phyloP scores from a whole-genome alignment of 768 basidiomycete species.

The Termitomyces sp. region DNA sequence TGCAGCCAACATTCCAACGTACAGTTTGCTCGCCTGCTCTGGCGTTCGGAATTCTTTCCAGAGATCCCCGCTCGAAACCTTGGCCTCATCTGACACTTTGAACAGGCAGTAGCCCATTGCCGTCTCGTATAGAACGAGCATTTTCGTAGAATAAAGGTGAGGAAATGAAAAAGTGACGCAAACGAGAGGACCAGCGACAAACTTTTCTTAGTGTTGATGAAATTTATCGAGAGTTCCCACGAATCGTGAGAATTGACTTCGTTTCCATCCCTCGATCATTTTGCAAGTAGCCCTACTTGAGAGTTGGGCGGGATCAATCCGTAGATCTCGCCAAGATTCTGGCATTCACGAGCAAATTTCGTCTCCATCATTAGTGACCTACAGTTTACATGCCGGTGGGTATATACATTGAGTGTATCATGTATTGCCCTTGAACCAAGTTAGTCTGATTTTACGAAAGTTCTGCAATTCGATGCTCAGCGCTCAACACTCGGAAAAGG shows the following conservation, averaged over 20 bases:
- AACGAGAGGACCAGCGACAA: neutral
- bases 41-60: conserved; percentile 93
- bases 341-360: too few relatives aligned
- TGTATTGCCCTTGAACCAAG: too few relatives aligned
- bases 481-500: too few relatives aligned
- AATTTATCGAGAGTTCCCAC: conserved; percentile 26
- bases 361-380: too few relatives aligned
- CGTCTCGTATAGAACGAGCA: conserved; percentile 97
- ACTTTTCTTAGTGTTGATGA: conserved; percentile 10
- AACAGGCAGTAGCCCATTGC: conserved; percentile 97
- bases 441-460: too few relatives aligned
- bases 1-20: conserved; percentile 27
- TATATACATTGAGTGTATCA: too few relatives aligned
- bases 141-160: conserved; percentile 30
- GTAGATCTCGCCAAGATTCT: too few relatives aligned
- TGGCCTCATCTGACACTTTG: conserved; percentile 87
- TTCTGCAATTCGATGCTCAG: too few relatives aligned
- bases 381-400: too few relatives aligned
- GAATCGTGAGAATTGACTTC: conserved; percentile 26
- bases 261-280: too few relatives aligned
- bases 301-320: too few relatives aligned
- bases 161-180: neutral
- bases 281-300: too few relatives aligned
- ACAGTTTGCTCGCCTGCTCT: conserved; percentile 90
- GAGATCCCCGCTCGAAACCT: conserved; percentile 79